A percentile compares a stretch with the other conserved stretches of the same genome.
phyloP scores from a whole-genome alignment of 2,329 filamentous ascomycete genomes.

The Penicillium sclerotigenum region DNA sequence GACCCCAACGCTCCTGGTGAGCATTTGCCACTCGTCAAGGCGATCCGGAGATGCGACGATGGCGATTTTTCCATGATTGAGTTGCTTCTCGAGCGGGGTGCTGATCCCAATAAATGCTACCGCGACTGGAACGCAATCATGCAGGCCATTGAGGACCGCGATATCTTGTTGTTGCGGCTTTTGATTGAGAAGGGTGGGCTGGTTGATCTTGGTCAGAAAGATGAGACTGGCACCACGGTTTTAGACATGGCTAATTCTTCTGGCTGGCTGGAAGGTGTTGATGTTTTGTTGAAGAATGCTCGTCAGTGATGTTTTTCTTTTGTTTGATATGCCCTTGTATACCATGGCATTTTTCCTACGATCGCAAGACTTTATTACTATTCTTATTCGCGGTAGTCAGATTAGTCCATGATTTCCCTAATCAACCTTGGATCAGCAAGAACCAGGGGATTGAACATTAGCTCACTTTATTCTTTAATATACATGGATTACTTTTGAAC shows the following conservation, averaged over 20 bases:
- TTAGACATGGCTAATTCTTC: conserved; percentile 57
- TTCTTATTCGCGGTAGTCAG: no score
- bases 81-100: conserved; percentile 61
- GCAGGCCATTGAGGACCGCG: conserved; percentile 64
- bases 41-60: conserved; percentile 57
- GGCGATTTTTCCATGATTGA: conserved; percentile 60
- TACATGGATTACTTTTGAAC: no score
- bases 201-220: conserved; percentile 52
- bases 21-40: conserved; percentile 68
- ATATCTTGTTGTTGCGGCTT: conserved; percentile 53
- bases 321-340: not conserved
- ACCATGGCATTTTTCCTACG: not conserved
- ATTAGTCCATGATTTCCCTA: no score
- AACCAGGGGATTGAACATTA: no score
- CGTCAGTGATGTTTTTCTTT: not conserved
- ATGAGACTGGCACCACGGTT: conserved; percentile 55
- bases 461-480: no score
- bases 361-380: not conserved
- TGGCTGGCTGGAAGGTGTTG: conserved; percentile 58
- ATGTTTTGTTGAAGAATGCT: conserved; percentile 40
- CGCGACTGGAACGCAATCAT: conserved; percentile 65
- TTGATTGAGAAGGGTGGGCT: conserved; percentile 48
- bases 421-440: no score
- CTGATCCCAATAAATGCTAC: conserved; percentile 66
- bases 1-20: conserved; percentile 67